Evolutionary conservation across 73 alveolate genomes (phyloP), one percentile per base, ranked within the genome.

Genomic region (Strombidium stylifer): DNA sequence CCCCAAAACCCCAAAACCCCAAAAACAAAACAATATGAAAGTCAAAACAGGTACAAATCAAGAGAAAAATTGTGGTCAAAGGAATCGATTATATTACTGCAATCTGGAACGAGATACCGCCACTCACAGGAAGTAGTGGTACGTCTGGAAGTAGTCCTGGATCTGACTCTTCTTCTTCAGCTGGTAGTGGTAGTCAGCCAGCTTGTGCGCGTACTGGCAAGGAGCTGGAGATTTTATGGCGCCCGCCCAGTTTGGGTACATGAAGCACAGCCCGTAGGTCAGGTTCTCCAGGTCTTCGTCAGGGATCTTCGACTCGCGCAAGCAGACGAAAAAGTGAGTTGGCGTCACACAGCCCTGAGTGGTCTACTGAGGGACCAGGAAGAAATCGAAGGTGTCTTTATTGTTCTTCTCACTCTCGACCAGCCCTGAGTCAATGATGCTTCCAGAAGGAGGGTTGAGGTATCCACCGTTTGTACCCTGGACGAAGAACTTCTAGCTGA

Each of bases 221-320:
- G 86, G 86, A 21, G 86, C 78, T n/a, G 86, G 86, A 12, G 62
- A 53, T 39, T 64, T 60, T n/a, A 73, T 73, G 16, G 86, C 41
- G 11, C 46, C 80, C 6, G 73, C 55, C 80, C 86, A 73, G 65
- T 73, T 73, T 53, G 19, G 62, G 57, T 73, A 73, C 27, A 23
- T 30, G 65, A 24, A 73, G 80, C 86, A 73, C 1, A 73, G 66
- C 1, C 62, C 73, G 55, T 73, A 73, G 34, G 80, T 73, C 37
- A 73, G 62, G 56, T 70, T 61, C 11, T 36, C 52, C 16, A 70
- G 55, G 25, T 65, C 52, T n/a, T 70, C 64, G 52, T 70, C 57
- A 2, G 75, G 34, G 27, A 70, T 24, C 6, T 14, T 8, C 15
- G 75, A 40, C 0, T 55, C 3, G 52, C 57, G 55, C 27, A 27